A percentile compares a stretch with the other conserved stretches of the same genome.
phyloP scores from a whole-genome alignment of 306 rosid species.

The Oxytropis ochrocephala region DNA sequence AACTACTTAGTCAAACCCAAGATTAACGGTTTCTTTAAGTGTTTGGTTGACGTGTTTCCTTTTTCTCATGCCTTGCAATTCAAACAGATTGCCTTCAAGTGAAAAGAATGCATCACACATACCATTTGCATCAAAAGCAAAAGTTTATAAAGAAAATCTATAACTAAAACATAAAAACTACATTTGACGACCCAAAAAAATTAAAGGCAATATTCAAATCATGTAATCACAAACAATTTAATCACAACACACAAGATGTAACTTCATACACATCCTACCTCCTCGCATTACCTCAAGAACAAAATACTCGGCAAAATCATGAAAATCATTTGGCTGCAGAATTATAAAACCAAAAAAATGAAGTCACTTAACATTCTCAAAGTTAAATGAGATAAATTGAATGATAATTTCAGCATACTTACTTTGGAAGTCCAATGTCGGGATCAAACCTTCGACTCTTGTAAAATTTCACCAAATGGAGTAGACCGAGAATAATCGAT shows the following conservation, averaged over 20 bases:
- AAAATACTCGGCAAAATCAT: constrained; percentile 88
- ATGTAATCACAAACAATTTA: constrained; percentile 14
- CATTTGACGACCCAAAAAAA: background rate
- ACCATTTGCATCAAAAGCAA: background rate
- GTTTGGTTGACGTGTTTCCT: background rate
- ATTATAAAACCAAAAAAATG: constrained; percentile 19
- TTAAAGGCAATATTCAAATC: background rate
- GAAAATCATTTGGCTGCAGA: constrained; percentile 90
- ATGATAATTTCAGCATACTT: constrained; percentile 23
- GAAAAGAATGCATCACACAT: background rate
- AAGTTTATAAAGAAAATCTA: background rate
- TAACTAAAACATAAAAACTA: background rate
- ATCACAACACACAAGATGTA: constrained; percentile 26
- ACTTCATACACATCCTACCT: constrained; percentile 84
- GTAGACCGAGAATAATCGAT: constrained; percentile 88
- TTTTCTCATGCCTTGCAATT: background rate
- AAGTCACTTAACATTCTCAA: constrained; percentile 3
- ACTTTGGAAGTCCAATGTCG: constrained; percentile 97
- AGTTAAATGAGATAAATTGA: constrained; percentile 5
- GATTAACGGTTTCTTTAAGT: no score
- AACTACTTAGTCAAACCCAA: background rate
- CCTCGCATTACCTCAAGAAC: constrained; percentile 99
- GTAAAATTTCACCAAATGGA: constrained; percentile 75
- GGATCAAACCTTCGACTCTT: constrained; percentile 83
- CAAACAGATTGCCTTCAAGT: background rate